Evolutionary conservation across 768 basidiomycete genomes (phyloP).

Genomic region (Leucocoprinus birnbaumii): DNA sequence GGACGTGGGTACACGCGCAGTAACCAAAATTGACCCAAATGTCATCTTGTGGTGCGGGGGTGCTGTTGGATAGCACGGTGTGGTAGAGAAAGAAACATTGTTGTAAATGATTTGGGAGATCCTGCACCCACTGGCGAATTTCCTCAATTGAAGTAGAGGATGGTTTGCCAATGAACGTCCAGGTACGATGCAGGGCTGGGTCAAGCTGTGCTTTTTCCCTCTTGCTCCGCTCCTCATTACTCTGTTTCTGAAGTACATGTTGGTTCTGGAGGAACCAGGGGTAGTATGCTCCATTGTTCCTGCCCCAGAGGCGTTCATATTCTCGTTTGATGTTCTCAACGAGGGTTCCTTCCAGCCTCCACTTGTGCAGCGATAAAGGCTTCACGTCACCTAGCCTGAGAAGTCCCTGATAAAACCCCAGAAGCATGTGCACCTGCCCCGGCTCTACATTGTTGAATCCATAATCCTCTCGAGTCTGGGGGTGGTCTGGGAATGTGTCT

Average conservation of each 20-base stretch:
- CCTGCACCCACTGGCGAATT: neutral
- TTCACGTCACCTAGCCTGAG: constrained; percentile 16
- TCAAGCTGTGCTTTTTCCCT: neutral
- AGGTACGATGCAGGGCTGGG: neutral
- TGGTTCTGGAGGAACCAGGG: neutral
- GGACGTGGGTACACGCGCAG: constrained; percentile 14
- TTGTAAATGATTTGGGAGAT: too few species aligned
- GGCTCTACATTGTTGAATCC: constrained; percentile 23
- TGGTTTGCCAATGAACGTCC: neutral
- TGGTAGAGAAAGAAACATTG: too few species aligned
- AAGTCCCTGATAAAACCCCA: constrained; percentile 31
- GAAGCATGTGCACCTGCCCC: constrained; percentile 15
- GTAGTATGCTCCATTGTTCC: constrained; percentile 25
- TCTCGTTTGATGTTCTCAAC: constrained; percentile 28
- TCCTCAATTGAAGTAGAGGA: neutral
- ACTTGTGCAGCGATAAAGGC: constrained; percentile 26
- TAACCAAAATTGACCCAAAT: constrained; percentile 23
- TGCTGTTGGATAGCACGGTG: too few species aligned
- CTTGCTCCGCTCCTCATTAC: neutral
- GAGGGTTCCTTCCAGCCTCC: constrained; percentile 28
- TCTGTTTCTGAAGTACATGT: neutral
- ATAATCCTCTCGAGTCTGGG: constrained; percentile 31
- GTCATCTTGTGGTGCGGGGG: constrained; percentile 11
- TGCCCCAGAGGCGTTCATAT: constrained; percentile 21
- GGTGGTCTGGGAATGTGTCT: constrained; percentile 25